Conservation (phyloP, 495 filamentous ascomycete species). For the Tuber microsphaerosporum region DNA sequence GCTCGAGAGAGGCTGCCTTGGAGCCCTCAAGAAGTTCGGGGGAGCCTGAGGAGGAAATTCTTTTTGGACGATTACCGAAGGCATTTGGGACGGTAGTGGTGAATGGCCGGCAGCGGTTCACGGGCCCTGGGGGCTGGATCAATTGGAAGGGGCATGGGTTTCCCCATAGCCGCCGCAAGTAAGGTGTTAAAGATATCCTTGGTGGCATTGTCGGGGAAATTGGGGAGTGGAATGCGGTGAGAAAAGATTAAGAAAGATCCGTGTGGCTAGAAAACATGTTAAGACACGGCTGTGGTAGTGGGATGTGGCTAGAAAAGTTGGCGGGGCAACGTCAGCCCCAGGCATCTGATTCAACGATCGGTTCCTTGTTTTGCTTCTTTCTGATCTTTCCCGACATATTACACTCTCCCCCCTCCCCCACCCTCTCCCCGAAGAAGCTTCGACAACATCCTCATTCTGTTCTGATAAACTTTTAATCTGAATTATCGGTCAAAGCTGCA, state of each 20-base stretch:
- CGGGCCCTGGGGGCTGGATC: not conserved
- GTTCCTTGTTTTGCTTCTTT: not conserved
- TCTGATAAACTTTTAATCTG: constrained; percentile 3
- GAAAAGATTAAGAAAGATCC: not conserved
- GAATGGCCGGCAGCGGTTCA: constrained; percentile 11
- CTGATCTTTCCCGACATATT: not conserved
- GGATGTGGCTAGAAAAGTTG: constrained; percentile 24
- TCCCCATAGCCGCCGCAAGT: constrained; percentile 2
- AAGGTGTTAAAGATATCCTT: constrained; percentile 13
- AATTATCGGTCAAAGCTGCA: not conserved
- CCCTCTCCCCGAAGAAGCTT: not conserved
- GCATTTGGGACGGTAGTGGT: constrained; percentile 23
- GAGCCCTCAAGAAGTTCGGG: constrained; percentile 56
- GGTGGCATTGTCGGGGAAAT: constrained; percentile 23
- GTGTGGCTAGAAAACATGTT: not conserved
- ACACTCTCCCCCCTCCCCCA: constrained; percentile 1
- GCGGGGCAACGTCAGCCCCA: constrained; percentile 20
- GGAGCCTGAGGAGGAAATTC: constrained; percentile 39
- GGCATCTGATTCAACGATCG: not conserved
- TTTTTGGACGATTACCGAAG: constrained; percentile 37
- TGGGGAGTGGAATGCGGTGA: not conserved
- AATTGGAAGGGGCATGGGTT: not conserved
- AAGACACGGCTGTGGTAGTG: constrained; percentile 1
- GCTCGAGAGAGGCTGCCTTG: constrained; percentile 68
- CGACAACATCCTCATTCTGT: not conserved